These are phyloP conservation scores for Oropetium thomaeum DNA, from an alignment of 176 grass and related monocot genomes.

Conservation along the genomic window DNA sequence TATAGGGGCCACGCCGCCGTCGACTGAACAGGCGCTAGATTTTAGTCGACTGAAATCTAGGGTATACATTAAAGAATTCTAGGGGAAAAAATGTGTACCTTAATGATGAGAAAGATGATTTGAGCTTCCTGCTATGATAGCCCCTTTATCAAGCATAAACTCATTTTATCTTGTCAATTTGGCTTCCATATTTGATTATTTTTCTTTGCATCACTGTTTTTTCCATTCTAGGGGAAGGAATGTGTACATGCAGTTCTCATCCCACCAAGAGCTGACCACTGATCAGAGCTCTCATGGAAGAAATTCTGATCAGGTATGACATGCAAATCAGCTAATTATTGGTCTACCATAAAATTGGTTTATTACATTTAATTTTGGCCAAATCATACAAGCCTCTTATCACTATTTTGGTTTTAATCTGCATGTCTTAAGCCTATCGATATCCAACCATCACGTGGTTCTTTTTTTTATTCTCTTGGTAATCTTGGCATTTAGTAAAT, in stretches of 20 bases:
- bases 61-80: too few relatives aligned
- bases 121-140: not conserved
- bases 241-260: conserved; percentile 97
- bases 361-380: not conserved
- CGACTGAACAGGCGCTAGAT: too few relatives aligned
- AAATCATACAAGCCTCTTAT: not conserved
- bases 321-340: not conserved
- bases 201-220: conserved; percentile 7
- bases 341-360: not conserved
- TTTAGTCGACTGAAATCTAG: too few relatives aligned
- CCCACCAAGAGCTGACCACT: conserved; percentile 96
- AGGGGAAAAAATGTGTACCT: too few relatives aligned
- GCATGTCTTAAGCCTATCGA: too few relatives aligned
- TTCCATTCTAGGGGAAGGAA: conserved; percentile 85
- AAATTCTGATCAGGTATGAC: conserved; percentile 87
- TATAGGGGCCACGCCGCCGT: too few relatives aligned
- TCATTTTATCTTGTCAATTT: not conserved
- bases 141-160: not conserved
- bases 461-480: too few relatives aligned
- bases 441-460: too few relatives aligned
- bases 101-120: not conserved
- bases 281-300: conserved; percentile 88
- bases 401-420: not conserved
- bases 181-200: not conserved
- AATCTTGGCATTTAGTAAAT: too few relatives aligned